Conservation (phyloP, 1,284 basidiomycete genomes). For the Kwoniella shivajii region DNA sequence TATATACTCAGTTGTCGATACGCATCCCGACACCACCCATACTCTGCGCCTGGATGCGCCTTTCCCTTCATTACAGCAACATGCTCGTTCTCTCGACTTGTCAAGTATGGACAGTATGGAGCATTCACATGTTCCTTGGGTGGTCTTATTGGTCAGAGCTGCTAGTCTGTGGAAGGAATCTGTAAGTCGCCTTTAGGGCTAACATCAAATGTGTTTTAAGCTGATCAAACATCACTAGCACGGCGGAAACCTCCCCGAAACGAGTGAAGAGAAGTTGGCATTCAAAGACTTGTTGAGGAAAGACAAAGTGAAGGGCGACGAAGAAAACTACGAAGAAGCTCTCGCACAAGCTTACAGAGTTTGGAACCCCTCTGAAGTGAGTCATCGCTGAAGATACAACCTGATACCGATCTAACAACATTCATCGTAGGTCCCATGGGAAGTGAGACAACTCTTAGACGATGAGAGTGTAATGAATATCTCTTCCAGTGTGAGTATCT, state of each 20-base stretch:
- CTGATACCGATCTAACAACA: background rate
- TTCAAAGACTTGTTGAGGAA: constrained; percentile 65
- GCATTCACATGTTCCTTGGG: constrained; percentile 83
- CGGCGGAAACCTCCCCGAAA: constrained; percentile 42
- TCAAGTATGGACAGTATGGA: constrained; percentile 77
- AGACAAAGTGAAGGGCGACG: constrained; percentile 66
- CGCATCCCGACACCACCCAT: constrained; percentile 80
- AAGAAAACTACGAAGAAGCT: constrained; percentile 97
- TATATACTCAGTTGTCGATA: constrained; percentile 74
- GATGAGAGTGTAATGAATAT: constrained; percentile 61
- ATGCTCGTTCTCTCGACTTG: constrained; percentile 72
- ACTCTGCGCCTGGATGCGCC: constrained; percentile 87
- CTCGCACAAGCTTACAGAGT: constrained; percentile 75
- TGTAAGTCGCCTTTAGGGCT: constrained; percentile 23
- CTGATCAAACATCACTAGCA: constrained; percentile 24
- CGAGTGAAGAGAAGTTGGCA: constrained; percentile 68
- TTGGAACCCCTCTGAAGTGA: constrained; percentile 65
- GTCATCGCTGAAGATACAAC: constrained; percentile 12
- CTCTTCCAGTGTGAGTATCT: constrained; percentile 45
- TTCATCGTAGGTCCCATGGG: constrained; percentile 62
- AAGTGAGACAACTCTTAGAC: constrained; percentile 66
- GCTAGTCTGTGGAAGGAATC: constrained; percentile 74
- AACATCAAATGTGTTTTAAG: background rate
- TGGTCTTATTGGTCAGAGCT: constrained; percentile 79
- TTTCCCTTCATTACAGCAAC: constrained; percentile 76